These are phyloP conservation scores for Mediolabrus comicus DNA, from an alignment of 108 stramenopile species.

Conservation along the genomic window DNA sequence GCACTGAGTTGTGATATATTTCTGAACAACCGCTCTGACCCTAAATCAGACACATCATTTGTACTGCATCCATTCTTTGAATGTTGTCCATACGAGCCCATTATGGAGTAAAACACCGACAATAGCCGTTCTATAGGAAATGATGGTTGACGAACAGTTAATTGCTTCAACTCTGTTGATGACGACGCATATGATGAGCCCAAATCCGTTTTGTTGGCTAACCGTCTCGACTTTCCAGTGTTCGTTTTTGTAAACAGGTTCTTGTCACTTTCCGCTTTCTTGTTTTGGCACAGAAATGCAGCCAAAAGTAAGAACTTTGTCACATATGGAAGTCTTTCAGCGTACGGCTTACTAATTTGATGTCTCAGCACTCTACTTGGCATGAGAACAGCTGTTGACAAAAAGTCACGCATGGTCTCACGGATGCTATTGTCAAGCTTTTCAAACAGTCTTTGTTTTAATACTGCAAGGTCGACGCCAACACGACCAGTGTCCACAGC, in stretches of 20 bases:
- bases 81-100: conserved; percentile 55
- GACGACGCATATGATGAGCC: conserved; percentile 51
- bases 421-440: conserved; percentile 36
- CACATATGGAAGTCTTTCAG: conserved; percentile 48
- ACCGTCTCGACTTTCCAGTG: conserved; percentile 48
- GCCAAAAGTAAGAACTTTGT: conserved; percentile 65
- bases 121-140: conserved; percentile 72
- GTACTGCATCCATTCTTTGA: not conserved
- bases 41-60: conserved; percentile 9
- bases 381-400: conserved; percentile 34
- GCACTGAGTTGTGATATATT: conserved; percentile 35
- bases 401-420: conserved; percentile 24
- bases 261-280: conserved; percentile 56
- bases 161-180: conserved; percentile 38
- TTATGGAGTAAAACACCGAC: conserved; percentile 56
- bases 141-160: conserved; percentile 44
- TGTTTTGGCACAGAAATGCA: conserved; percentile 75
- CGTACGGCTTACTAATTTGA: conserved; percentile 11
- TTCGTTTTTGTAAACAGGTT: conserved; percentile 59
- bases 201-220: conserved; percentile 23
- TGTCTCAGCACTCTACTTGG: conserved; percentile 22
- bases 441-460: conserved; percentile 19
- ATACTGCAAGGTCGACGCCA: not conserved
- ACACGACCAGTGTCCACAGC: not conserved
- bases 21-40: conserved; percentile 25